These are phyloP conservation scores for Calonectria pteridis DNA, from an alignment of 2,329 filamentous ascomycete species.

Conservation along the genomic window DNA sequence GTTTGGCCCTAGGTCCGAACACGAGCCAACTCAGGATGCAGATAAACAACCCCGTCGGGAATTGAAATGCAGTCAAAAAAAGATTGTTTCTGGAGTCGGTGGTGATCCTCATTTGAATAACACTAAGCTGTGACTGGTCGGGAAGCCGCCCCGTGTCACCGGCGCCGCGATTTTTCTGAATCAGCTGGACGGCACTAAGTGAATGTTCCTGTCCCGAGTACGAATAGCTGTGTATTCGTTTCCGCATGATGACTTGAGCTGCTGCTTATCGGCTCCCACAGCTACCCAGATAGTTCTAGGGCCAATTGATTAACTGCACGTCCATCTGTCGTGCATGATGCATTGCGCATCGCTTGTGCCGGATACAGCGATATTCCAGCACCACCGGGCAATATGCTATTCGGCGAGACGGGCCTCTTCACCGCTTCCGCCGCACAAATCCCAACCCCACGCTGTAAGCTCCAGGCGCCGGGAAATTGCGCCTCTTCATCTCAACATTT, in stretches of 20 bases:
- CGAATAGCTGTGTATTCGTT: background rate
- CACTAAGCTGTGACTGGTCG: constrained; percentile 1
- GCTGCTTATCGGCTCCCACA: background rate
- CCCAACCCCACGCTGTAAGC: constrained; percentile 33
- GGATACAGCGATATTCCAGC: constrained; percentile 12
- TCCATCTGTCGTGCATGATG: background rate
- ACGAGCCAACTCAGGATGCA: background rate
- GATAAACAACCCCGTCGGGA: background rate
- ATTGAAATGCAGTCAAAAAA: background rate
- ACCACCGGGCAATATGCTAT: constrained; percentile 26
- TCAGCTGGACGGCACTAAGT: background rate
- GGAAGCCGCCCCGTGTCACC: constrained; percentile 20
- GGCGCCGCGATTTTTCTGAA: background rate
- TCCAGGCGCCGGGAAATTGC: constrained; percentile 33
- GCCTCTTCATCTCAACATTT: constrained; percentile 14
- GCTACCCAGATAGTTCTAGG: background rate
- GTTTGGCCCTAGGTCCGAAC: background rate
- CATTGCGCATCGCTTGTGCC: background rate
- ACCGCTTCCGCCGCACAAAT: constrained; percentile 39
- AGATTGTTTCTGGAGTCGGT: background rate
- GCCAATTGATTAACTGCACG: constrained; percentile 1
- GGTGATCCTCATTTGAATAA: background rate
- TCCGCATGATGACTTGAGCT: background rate
- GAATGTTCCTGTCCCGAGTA: background rate
- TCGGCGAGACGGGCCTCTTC: constrained; percentile 34